Percentiles rank a stretch among this genome's conserved stretches.
Conservation (phyloP, 768 basidiomycete species). For the Xerocomellus intermedius region DNA sequence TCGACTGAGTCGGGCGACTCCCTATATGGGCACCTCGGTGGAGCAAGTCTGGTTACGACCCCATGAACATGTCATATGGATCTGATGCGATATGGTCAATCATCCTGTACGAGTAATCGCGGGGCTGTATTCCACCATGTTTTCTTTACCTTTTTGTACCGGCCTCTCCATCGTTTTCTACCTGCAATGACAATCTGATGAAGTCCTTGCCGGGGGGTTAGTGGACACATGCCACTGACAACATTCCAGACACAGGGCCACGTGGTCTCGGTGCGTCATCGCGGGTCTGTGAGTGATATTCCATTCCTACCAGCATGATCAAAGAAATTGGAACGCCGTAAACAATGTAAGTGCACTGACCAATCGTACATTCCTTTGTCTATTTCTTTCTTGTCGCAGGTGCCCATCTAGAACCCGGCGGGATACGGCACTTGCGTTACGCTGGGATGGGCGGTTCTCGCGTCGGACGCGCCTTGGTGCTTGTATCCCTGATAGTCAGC, state of each 20-base stretch:
- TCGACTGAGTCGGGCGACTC: slow-evolving; percentile 26
- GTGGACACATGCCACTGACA: background rate
- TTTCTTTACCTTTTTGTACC: slow-evolving; percentile 11
- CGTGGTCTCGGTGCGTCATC: background rate
- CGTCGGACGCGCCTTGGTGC: slow-evolving; percentile 5
- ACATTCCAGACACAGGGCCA: slow-evolving; percentile 1
- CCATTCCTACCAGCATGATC: background rate
- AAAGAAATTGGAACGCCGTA: background rate
- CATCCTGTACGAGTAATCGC: slow-evolving; percentile 18
- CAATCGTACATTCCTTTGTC: background rate
- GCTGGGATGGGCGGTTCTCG: slow-evolving; percentile 13
- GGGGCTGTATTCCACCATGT: slow-evolving; percentile 2
- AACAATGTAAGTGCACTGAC: background rate
- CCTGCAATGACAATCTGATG: slow-evolving; percentile 2
- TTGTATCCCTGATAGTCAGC: slow-evolving; percentile 2
- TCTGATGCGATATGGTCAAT: slow-evolving; percentile 1
- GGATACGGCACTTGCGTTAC: background rate
- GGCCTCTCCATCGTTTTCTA: background rate
- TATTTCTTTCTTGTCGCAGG: background rate
- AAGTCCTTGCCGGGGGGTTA: background rate
- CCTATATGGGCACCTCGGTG: slow-evolving; percentile 27
- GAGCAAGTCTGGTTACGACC: slow-evolving; percentile 25
- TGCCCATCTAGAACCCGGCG: background rate
- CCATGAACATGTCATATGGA: slow-evolving; percentile 18
- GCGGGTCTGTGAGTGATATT: background rate